Conservation (phyloP, 345 rosid species). For the Abelmoschus esculentus region DNA sequence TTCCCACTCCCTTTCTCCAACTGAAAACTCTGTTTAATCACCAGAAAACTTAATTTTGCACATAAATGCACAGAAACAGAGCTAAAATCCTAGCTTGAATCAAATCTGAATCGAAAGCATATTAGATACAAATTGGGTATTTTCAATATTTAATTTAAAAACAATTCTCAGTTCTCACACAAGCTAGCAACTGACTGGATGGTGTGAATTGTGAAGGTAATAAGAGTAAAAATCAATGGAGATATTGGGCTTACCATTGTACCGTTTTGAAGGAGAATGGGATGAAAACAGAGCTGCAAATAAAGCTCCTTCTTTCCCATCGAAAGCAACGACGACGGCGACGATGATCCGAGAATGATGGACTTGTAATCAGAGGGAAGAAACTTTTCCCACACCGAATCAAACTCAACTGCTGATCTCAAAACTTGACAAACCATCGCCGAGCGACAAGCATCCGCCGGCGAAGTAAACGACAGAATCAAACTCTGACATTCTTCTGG, state of each 20-base stretch:
- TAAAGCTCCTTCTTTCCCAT: constrained; percentile 31
- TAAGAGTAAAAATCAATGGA: too few relatives aligned
- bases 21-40: constrained; percentile 24
- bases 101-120: too few relatives aligned
- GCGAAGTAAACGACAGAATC: not conserved
- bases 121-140: too few relatives aligned
- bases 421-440: not conserved
- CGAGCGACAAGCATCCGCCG: constrained; percentile 2
- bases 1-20: constrained; percentile 30
- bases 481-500: not conserved
- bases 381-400: constrained; percentile 1
- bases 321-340: not conserved
- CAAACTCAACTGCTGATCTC: not conserved
- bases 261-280: not conserved
- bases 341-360: not conserved
- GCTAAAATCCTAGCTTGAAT: too few relatives aligned
- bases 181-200: too few relatives aligned
- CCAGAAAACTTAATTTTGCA: not conserved
- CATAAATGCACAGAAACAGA: not conserved
- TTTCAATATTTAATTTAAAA: too few relatives aligned
- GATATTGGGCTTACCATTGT: not conserved
- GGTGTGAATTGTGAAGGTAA: too few relatives aligned
- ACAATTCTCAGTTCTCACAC: too few relatives aligned
- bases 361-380: not conserved
- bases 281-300: not conserved